Conservation (phyloP, 2,329 filamentous ascomycete species). For the Beauveria scarabaeidicola region DNA sequence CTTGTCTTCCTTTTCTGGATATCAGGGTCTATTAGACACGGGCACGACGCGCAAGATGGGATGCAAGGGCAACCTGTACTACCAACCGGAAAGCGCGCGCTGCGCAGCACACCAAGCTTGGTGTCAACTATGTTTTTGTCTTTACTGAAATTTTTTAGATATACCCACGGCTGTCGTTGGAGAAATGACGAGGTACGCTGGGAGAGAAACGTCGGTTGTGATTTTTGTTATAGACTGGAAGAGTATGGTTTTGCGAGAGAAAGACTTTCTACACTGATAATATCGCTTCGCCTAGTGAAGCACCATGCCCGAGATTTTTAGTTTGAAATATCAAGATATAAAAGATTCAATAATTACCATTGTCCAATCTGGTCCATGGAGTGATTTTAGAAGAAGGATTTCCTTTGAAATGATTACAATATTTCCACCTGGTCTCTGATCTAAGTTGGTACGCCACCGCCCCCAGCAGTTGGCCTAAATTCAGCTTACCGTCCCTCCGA, state of each 20-base stretch:
- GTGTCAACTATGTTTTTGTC: slow-evolving; percentile 11
- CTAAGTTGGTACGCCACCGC: too few relatives aligned
- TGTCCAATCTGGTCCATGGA: too few relatives aligned
- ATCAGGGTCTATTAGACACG: slow-evolving; percentile 8
- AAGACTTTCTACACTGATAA: neutral
- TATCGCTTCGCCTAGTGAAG: slow-evolving; percentile 4
- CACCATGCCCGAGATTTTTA: neutral
- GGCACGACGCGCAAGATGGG: slow-evolving; percentile 10
- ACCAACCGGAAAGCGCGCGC: slow-evolving; percentile 15
- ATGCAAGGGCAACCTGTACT: slow-evolving; percentile 24
- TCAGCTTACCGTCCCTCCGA: too few relatives aligned
- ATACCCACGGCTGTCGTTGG: slow-evolving; percentile 22
- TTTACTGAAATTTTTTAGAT: slow-evolving; percentile 23
- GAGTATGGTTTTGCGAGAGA: neutral
- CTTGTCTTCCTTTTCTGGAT: slow-evolving; percentile 15
- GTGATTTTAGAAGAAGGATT: too few relatives aligned
- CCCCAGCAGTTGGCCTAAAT: too few relatives aligned
- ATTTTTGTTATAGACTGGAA: slow-evolving; percentile 11
- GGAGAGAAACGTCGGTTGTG: slow-evolving; percentile 3
- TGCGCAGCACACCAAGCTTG: slow-evolving; percentile 2
- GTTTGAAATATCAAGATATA: neutral
- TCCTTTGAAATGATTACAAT: too few relatives aligned
- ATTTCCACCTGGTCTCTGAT: too few relatives aligned
- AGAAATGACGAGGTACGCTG: slow-evolving; percentile 1
- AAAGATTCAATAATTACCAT: neutral